These are phyloP conservation scores for Leersia perrieri DNA, from an alignment of 176 grass and related monocot genomes.

Conservation along the genomic window DNA sequence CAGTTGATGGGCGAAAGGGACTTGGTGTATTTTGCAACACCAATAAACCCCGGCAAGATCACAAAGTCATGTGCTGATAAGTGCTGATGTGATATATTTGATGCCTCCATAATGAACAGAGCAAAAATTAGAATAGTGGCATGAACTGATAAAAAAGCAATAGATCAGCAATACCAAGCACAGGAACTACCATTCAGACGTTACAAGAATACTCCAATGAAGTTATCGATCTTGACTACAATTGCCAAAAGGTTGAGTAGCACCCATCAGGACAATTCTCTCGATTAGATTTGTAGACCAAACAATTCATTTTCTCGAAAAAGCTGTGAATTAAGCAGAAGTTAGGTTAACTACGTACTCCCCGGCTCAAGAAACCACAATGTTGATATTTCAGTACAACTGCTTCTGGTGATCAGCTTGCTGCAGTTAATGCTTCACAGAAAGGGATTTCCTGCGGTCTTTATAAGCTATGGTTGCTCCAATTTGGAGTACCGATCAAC, in stretches of 20 bases:
- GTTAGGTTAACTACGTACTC: not conserved
- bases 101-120: not conserved
- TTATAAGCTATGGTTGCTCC: not conserved
- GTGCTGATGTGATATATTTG: not conserved
- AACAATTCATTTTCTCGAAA: not conserved
- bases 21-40: not conserved
- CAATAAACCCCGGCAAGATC: not conserved
- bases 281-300: not conserved
- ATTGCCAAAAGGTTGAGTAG: not conserved
- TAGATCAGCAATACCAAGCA: not conserved
- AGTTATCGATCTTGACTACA: no score
- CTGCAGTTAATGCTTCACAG: not conserved
- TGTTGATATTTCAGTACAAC: not conserved
- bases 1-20: not conserved
- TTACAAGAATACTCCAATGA: not conserved
- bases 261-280: not conserved
- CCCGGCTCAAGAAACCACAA: not conserved
- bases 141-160: not conserved
- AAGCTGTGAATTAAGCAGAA: not conserved
- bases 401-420: not conserved
- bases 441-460: not conserved
- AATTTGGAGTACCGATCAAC: not conserved
- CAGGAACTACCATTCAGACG: not conserved
- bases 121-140: not conserved
- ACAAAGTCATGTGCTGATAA: not conserved